These are phyloP conservation scores for Magnolia officinalis DNA, from an alignment of 164 flowering plant genomes.

Conservation along the genomic window DNA sequence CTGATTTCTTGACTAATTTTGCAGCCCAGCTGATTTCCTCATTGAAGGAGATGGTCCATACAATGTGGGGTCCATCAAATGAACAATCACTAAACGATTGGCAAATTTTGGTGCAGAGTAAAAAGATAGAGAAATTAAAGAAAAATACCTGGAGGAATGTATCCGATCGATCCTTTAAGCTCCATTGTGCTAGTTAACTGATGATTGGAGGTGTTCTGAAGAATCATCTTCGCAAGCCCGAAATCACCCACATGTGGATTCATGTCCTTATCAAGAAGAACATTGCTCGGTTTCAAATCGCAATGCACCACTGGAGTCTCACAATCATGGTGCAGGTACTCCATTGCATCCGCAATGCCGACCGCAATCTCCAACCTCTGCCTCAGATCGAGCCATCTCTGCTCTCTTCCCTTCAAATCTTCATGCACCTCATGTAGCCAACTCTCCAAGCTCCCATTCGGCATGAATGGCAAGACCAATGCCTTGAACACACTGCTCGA, in stretches of 20 bases:
- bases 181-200: slow-evolving; percentile 4
- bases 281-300: slow-evolving; percentile 21
- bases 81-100: not conserved
- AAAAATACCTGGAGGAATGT: slow-evolving; percentile 12
- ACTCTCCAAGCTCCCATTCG: slow-evolving; percentile 22
- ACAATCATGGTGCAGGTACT: slow-evolving; percentile 13
- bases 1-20: too few species aligned
- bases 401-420: too few species aligned
- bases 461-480: slow-evolving; percentile 21
- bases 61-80: not conserved
- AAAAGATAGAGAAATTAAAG: not conserved
- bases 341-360: slow-evolving; percentile 2
- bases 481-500: slow-evolving; percentile 18
- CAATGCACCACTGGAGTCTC: slow-evolving; percentile 8
- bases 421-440: slow-evolving; percentile 4
- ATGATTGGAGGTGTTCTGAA: not conserved
- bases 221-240: slow-evolving; percentile 1
- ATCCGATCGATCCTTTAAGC: slow-evolving; percentile 13
- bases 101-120: not conserved
- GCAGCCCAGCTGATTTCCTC: too few species aligned
- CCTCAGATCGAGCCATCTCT: not conserved
- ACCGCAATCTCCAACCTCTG: slow-evolving; percentile 3
- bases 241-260: slow-evolving; percentile 11
- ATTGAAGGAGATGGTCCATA: too few species aligned
- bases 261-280: slow-evolving; percentile 18